Evolutionary conservation across 768 basidiomycete genomes (phyloP), one percentile per base, ranked within the genome.

Genomic region (Lactifluus echinatus): DNA sequence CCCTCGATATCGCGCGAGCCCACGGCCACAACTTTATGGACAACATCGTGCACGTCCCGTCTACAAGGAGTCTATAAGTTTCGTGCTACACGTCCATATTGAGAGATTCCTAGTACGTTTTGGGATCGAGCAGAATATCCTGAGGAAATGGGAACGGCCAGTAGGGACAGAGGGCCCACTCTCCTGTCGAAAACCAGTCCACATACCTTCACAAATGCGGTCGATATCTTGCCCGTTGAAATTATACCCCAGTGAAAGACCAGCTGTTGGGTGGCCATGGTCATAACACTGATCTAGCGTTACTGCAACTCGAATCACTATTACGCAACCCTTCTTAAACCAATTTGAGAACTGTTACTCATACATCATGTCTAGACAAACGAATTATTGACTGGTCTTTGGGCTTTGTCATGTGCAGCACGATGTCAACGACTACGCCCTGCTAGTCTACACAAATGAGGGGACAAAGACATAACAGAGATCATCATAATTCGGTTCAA

Each of bases 241-340:
- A 95, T 85, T 62, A 93, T 88, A 17, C 92, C 91, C 92, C 91
- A 93, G 54, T 81, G 81, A 53, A 91, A 69, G 17, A 72, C 73
- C 46, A 75, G 71, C 60, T 71, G 69, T 53, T 49, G 49, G 29
- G 66, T 36, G 2, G 60, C 39, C 67, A 66, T 67, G 40, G 23
- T 11, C 19, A 21, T 42, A 23, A 40, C 10, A 6, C 19, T 21
- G n/a, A 40, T 40, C n/a, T n/a, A n/a, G n/a, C n/a, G n/a, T n/a
- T n/a, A n/a, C n/a, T n/a, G n/a, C n/a, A 17, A n/a, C 36, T n/a
- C 6, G 6, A 37, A 37, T n/a, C 15, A 17, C 17, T 17, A 36
- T 11, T 36, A 14, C 34, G 34, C 10, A 36, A 36, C 10, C 11
- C 15, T 36, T 36, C 11, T 36, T 36, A 12, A 36, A 14, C 11